phyloP scores from a whole-genome alignment of 805 yeast genomes.

The Barnettozyma botsteinii region DNA sequence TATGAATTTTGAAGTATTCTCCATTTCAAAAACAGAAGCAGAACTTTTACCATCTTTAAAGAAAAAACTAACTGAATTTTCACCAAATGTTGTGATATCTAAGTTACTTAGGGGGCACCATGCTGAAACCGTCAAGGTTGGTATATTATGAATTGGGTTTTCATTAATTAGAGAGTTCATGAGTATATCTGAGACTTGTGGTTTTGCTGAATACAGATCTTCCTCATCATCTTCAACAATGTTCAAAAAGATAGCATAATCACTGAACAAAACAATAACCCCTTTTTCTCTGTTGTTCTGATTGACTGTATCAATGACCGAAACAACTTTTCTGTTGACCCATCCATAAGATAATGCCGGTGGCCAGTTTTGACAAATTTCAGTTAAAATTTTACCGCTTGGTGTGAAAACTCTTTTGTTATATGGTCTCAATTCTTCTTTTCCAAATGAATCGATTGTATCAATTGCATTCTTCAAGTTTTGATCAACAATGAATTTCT shows the following conservation, averaged over 20 bases:
- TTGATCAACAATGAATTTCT: constrained; percentile 25
- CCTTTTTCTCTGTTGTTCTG: constrained; percentile 34
- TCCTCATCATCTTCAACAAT: constrained; percentile 19
- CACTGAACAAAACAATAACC: constrained; percentile 75
- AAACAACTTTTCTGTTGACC: constrained; percentile 80
- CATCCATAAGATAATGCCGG: constrained; percentile 80
- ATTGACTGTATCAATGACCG: constrained; percentile 51
- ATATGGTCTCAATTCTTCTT: constrained; percentile 42
- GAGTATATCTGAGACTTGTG: constrained; percentile 69
- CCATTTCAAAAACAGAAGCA: constrained; percentile 22
- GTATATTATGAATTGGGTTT: constrained; percentile 65
- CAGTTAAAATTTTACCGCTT: constrained; percentile 82
- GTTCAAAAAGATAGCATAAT: constrained; percentile 62
- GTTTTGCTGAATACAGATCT: constrained; percentile 28
- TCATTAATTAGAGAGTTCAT: constrained; percentile 90
- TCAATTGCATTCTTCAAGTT: constrained; percentile 50
- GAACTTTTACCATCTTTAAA: constrained; percentile 18
- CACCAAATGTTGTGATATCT: constrained; percentile 38
- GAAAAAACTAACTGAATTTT: constrained; percentile 27
- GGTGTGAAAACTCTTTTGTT: constrained; percentile 78
- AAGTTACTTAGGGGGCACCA: constrained; percentile 63
- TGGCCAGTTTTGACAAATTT: constrained; percentile 85
- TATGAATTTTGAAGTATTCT: constrained; percentile 37
- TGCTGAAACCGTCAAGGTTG: constrained; percentile 58
- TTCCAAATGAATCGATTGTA: constrained; percentile 80